phyloP scores from a whole-genome alignment of 129 eudicot species.

The Glebionis coronaria region DNA sequence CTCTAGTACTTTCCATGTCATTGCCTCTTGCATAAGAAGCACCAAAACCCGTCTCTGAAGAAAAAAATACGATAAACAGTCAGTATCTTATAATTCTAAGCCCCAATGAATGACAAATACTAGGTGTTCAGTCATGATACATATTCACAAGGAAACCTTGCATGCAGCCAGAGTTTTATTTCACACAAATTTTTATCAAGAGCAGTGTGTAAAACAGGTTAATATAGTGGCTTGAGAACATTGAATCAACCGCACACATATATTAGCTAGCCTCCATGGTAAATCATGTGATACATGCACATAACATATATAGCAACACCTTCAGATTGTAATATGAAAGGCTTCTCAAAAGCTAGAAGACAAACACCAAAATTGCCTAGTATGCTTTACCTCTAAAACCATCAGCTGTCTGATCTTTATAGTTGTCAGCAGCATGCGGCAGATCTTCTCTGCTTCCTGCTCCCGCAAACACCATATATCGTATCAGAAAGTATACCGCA shows the following conservation, averaged over 20 bases:
- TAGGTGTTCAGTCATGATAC: not conserved
- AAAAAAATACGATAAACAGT: not conserved
- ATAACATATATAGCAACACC: not conserved
- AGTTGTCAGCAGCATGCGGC: constrained; percentile 39
- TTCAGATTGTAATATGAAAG: not conserved
- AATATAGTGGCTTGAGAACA: not conserved
- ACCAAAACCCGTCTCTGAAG: constrained; percentile 35
- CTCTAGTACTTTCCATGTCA: constrained; percentile 41
- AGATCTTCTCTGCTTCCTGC: constrained; percentile 83
- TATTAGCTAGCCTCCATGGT: not conserved
- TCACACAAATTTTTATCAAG: not conserved
- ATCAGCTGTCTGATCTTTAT: constrained; percentile 38
- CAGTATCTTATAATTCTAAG: not conserved
- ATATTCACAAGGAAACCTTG: not conserved
- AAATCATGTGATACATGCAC: not conserved
- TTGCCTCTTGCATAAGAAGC: constrained; percentile 37
- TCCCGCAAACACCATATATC: constrained; percentile 1
- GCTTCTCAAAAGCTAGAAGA: constrained; percentile 29
- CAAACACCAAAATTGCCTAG: constrained; percentile 23
- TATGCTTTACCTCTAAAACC: constrained; percentile 39
- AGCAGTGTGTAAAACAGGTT: not conserved
- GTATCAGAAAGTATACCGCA: not conserved
- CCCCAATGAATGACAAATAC: not conserved
- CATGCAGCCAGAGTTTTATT: not conserved
- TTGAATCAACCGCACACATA: not conserved